Conservation (phyloP, 768 basidiomycete species). For the Leccinum uliginosum region DNA sequence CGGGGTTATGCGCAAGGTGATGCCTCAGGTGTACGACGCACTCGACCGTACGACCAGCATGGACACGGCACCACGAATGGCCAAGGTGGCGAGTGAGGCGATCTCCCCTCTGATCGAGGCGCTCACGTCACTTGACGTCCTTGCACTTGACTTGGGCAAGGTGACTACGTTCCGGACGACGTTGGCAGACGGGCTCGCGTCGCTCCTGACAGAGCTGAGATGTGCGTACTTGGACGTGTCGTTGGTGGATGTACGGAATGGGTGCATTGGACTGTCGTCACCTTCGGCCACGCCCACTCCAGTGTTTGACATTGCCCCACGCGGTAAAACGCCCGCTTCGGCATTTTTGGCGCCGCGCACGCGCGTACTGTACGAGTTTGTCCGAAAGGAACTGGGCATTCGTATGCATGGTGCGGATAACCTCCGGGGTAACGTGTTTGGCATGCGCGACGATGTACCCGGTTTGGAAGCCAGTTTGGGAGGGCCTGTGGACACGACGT, state of each 20-base stretch:
- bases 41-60: conserved; percentile 67
- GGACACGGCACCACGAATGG: conserved; percentile 69
- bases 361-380: conserved; percentile 70
- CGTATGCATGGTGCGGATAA: conserved; percentile 80
- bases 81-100: conserved; percentile 59
- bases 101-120: conserved; percentile 59
- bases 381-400: conserved; percentile 68
- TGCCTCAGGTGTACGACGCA: conserved; percentile 39
- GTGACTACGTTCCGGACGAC: conserved; percentile 22
- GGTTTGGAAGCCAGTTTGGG: conserved; percentile 41
- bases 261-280: conserved; percentile 5
- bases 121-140: conserved; percentile 11
- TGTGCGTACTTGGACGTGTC: conserved; percentile 28
- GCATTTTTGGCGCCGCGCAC: conserved; percentile 50
- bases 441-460: conserved; percentile 33
- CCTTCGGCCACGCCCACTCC: conserved; percentile 21
- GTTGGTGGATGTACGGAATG: conserved; percentile 17
- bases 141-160: conserved; percentile 17
- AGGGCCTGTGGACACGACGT: conserved; percentile 41
- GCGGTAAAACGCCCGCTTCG: conserved; percentile 64
- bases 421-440: conserved; percentile 52
- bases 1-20: conserved; percentile 30
- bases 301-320: conserved; percentile 41
- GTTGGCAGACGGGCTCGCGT: conserved; percentile 13
- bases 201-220: conserved; percentile 24